Evolutionary conservation across 306 rosid species (phyloP).

Genomic region (Fagus sylvatica): DNA sequence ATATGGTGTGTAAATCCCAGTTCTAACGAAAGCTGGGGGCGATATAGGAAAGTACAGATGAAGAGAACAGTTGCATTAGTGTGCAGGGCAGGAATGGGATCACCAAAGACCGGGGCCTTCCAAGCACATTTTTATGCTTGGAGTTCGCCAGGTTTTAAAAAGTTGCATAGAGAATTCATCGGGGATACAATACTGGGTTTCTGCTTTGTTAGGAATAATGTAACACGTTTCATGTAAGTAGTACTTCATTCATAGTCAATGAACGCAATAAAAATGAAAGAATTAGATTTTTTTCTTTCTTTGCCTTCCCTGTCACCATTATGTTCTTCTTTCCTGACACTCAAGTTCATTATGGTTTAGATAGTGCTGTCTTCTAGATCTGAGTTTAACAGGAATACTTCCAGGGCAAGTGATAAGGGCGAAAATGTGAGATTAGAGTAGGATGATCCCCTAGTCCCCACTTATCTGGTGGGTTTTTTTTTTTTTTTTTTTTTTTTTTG

Average conservation of each 20-base stretch:
- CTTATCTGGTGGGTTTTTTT: too few relatives aligned
- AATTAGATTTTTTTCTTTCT: background rate
- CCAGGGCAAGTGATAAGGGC: background rate
- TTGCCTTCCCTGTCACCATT: background rate
- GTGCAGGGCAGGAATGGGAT: slow-evolving; percentile 21
- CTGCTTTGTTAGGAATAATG: slow-evolving; percentile 1
- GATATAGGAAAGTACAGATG: slow-evolving; percentile 29
- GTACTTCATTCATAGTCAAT: background rate
- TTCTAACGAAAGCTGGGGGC: slow-evolving; percentile 14
- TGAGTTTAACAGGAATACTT: too few relatives aligned
- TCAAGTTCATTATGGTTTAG: too few relatives aligned
- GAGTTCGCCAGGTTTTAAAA: slow-evolving; percentile 38
- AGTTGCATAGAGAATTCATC: slow-evolving; percentile 3
- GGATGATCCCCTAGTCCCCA: background rate
- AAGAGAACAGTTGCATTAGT: slow-evolving; percentile 19
- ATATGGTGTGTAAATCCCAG: slow-evolving; percentile 36
- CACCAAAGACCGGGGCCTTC: slow-evolving; percentile 26
- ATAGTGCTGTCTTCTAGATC: background rate
- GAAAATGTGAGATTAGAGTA: background rate
- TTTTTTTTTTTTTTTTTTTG: too few relatives aligned
- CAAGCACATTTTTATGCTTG: slow-evolving; percentile 25
- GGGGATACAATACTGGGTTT: slow-evolving; percentile 7
- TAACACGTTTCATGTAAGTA: slow-evolving; percentile 5
- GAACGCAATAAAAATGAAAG: slow-evolving; percentile 3
- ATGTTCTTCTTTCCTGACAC: background rate